phyloP scores from a whole-genome alignment of 371 early-diverging fungal species.

The Gilbertella persicaria region DNA sequence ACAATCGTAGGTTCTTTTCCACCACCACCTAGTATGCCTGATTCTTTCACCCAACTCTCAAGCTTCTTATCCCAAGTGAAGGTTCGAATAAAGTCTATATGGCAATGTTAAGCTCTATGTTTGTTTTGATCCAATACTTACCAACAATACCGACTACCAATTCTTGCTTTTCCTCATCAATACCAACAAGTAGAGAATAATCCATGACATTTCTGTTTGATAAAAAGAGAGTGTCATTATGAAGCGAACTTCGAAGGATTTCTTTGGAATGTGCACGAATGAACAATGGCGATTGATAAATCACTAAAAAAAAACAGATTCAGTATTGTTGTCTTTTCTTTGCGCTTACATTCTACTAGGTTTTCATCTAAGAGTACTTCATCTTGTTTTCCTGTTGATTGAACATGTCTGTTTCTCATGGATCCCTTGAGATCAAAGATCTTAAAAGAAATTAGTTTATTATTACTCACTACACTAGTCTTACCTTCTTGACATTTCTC shows the following conservation, averaged over 20 bases:
- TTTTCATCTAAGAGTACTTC: constrained; percentile 95
- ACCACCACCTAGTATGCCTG: constrained; percentile 83
- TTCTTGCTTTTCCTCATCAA: constrained; percentile 84
- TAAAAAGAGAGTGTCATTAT: constrained; percentile 92
- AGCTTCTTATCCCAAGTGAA: constrained; percentile 98
- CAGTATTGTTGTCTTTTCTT: neutral
- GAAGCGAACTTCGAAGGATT: constrained; percentile 77
- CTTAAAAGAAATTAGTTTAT: constrained; percentile 23
- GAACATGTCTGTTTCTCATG: constrained; percentile 92
- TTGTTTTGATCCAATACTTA: constrained; percentile 29
- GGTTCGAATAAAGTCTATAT: constrained; percentile 89
- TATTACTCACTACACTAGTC: neutral
- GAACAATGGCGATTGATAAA: constrained; percentile 86
- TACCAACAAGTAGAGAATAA: constrained; percentile 93
- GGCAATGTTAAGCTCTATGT: neutral
- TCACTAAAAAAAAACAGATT: constrained; percentile 41
- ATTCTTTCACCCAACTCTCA: constrained; percentile 96
- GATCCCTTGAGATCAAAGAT: constrained; percentile 97
- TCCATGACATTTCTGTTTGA: constrained; percentile 94
- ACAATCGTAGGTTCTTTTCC: constrained; percentile 94
- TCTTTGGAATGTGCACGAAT: constrained; percentile 90
- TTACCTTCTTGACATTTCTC: constrained; percentile 70
- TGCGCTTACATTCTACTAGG: constrained; percentile 73
- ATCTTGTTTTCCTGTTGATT: constrained; percentile 83
- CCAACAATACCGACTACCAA: constrained; percentile 94